Evolutionary conservation across 2,329 filamentous ascomycete species (phyloP), one percentile per base, ranked within the genome.

Genomic region (Fusarium chlamydosporum): DNA sequence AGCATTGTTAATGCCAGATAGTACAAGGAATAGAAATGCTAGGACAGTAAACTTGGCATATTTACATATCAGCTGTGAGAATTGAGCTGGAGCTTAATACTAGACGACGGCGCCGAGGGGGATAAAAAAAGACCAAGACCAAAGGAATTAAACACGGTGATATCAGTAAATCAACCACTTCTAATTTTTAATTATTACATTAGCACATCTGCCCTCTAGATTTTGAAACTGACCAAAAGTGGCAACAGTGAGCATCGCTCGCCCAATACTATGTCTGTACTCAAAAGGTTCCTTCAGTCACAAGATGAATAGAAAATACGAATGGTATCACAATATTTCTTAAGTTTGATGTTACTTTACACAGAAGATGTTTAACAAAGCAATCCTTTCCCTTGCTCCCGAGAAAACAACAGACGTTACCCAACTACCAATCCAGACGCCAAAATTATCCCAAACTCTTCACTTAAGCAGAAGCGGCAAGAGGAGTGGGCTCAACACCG

Each of bases 401-500:
- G 16, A 43, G 50, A 63, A 68, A 65, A 38, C 43, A 59, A 59
- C 47, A 45, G 40, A 52, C 53, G 56, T 52, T 53, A 58, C 55
- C 62, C 50, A 64, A 65, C 61, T 54, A 60, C 48, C 57, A 54
- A 61, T 50, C 56, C 50, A 65, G 57, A 73, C 62, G 61, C 61
- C 61, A 35, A 63, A 64, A 58, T 40, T n/a, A 64, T 64, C 59
- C 50, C 59, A 63, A 16, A 45, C 42, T 60, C 46, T 52, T 64
- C 38, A 18, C 53, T 74, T 75, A 86, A 69, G 82, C 84, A 70
- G 79, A 75, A 64, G 81, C 80, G 40, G 84, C 89, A 62, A 91
- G 82, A 51, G 89, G 83, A 18, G 72, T 57, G 29, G 91, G 89
- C 79, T 91, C 88, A 35, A 98, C 96, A 75, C 94, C 96, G 54